Conservation (phyloP, 2,329 filamentous ascomycete genomes). For the Ophiostoma ips region DNA sequence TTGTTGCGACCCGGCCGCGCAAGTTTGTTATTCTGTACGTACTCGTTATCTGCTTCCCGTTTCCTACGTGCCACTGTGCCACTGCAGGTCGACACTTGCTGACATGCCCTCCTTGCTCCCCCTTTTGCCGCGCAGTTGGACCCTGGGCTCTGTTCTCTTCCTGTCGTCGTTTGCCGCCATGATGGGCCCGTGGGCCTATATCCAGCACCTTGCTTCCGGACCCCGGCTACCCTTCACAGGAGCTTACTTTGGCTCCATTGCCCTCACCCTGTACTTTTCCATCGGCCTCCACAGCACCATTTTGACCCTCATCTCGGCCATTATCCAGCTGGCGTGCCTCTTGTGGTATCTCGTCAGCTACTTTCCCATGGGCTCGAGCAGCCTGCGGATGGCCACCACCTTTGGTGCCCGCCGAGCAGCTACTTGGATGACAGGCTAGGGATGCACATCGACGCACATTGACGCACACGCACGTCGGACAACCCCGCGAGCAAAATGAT, state of each 20-base stretch:
- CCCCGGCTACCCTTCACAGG: slow-evolving; percentile 82
- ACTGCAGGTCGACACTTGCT: too few relatives aligned
- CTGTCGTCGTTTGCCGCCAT: slow-evolving; percentile 84
- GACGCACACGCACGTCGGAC: too few relatives aligned
- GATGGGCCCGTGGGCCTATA: slow-evolving; percentile 79
- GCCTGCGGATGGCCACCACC: slow-evolving; percentile 70
- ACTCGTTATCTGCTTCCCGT: too few relatives aligned
- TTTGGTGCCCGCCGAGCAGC: slow-evolving; percentile 76
- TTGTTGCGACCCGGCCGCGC: slow-evolving; percentile 64
- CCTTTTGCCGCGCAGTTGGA: slow-evolving; percentile 52
- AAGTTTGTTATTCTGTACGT: slow-evolving; percentile 89
- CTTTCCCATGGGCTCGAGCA: slow-evolving; percentile 90
- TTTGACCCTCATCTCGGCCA: slow-evolving; percentile 70
- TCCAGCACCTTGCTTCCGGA: slow-evolving; percentile 70
- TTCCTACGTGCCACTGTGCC: too few relatives aligned
- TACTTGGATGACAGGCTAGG: slow-evolving; percentile 71
- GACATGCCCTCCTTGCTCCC: slow-evolving; percentile 3
- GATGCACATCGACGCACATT: background rate
- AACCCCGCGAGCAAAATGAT: too few relatives aligned
- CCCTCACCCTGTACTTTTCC: slow-evolving; percentile 79
- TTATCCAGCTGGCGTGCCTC: slow-evolving; percentile 71
- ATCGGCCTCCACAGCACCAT: slow-evolving; percentile 72
- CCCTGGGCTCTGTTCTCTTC: slow-evolving; percentile 81
- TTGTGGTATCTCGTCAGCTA: slow-evolving; percentile 94
- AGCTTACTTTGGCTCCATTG: slow-evolving; percentile 88